Percentiles rank a stretch among this genome's conserved stretches.
phyloP scores from a whole-genome alignment of 352 stramenopile species.

The Blastocystis sp. region DNA sequence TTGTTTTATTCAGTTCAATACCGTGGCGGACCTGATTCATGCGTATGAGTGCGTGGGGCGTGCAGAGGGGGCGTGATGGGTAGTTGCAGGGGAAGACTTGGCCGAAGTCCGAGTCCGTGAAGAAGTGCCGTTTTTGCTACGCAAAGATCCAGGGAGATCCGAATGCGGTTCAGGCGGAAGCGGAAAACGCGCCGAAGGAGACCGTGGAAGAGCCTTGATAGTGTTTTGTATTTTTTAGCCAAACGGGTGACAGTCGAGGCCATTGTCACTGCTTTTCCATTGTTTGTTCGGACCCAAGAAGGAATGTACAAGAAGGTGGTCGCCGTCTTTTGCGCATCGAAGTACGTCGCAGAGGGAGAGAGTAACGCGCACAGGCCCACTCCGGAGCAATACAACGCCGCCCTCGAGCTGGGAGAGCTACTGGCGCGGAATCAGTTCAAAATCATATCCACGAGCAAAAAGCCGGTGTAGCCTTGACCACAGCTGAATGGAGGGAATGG shows the following conservation, averaged over 20 bases:
- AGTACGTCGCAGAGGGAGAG: background rate
- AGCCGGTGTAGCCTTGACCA: background rate
- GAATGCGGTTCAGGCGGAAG: slow-evolving; percentile 1
- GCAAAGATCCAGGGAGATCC: slow-evolving; percentile 68
- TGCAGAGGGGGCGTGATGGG: background rate
- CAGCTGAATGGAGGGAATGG: slow-evolving; percentile 65
- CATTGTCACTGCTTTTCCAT: too few relatives aligned
- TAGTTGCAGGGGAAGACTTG: slow-evolving; percentile 67
- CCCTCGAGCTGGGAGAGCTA: slow-evolving; percentile 48
- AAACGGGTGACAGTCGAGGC: background rate
- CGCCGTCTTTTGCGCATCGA: slow-evolving; percentile 57
- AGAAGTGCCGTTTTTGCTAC: slow-evolving; percentile 67
- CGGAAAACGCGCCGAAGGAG: background rate
- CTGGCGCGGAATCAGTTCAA: slow-evolving; percentile 41
- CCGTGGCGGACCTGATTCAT: slow-evolving; percentile 53
- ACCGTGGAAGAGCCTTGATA: background rate
- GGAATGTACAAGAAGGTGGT: slow-evolving; percentile 36
- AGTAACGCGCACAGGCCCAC: slow-evolving; percentile 19
- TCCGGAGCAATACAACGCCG: slow-evolving; percentile 7
- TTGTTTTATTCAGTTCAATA: slow-evolving; percentile 69
- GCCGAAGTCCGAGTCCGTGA: slow-evolving; percentile 56
- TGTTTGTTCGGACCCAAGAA: background rate
- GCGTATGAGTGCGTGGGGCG: slow-evolving; percentile 48
- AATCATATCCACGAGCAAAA: slow-evolving; percentile 42
- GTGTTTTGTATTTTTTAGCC: background rate